Evolutionary conservation across 768 basidiomycete genomes (phyloP), one percentile per base, ranked within the genome.

Genomic region (Coprinopsis sp.): DNA sequence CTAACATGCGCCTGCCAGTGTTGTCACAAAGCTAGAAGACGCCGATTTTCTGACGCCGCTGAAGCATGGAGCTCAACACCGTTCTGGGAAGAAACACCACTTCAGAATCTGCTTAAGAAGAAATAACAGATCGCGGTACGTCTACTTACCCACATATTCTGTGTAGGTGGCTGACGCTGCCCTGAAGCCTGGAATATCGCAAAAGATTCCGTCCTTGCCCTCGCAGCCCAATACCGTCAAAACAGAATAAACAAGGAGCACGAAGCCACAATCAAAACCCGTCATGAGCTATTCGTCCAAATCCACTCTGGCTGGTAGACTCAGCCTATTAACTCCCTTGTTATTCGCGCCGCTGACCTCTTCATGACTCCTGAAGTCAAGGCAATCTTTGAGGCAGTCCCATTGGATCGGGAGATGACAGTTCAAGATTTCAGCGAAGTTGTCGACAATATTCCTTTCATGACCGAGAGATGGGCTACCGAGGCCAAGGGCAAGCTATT

Each of bases 41-140:
- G 5, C 6, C 4, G 46, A 5, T 47, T 29, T 29, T 19, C 7
- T 23, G 16, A 16, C 1, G 37, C 29, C 7, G 37, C 33, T 16
- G 46, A 47, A 18, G n/a, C 23, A 10, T 27, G 21, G 25, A 28
- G 37, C 13, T 11, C 29, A 19, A 12, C 12, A 6, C 21, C 11
- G 7, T 21, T 39, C 18, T 25, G 16, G 23, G 13, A 11, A 6
- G n/a, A 34, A 4, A 22, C 24, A 6, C 5, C 14, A 3, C 6
- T 47, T n/a, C 12, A 8, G 4, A 11, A 23, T 6, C 25, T 36
- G 10, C 14, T 47, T 2, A 47, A 47, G 28, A 47, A 47, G 37
- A 47, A 12, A 28, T 47, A 14, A 38, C 37, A 12, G 46, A 47
- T 16, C 23, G 46, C 12, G 46, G 46, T 46, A 27, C 4, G 44